A percentile compares a stretch with the other conserved stretches of the same genome.
These are phyloP conservation scores for Lentinus brumalis DNA, from an alignment of 768 basidiomycete genomes.

Conservation along the genomic window DNA sequence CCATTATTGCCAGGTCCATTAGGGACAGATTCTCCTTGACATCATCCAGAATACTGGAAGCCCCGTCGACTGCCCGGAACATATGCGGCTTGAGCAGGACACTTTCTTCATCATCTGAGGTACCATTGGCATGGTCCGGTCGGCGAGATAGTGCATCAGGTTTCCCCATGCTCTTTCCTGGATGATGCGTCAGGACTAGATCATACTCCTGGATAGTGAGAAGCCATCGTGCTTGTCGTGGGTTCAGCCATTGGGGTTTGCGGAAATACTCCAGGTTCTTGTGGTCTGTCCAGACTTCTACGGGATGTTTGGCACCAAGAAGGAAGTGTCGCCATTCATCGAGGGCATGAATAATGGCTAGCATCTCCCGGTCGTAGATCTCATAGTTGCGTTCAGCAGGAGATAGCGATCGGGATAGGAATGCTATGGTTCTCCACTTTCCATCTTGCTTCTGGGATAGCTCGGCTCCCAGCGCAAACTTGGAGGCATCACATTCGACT, in stretches of 20 bases:
- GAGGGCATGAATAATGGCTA: slow-evolving; percentile 35
- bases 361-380: slow-evolving; percentile 41
- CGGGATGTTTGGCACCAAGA: slow-evolving; percentile 7
- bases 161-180: slow-evolving; percentile 3
- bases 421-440: slow-evolving; percentile 15
- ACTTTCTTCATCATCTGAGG: neutral
- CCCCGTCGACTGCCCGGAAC: neutral
- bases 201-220: slow-evolving; percentile 16
- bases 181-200: slow-evolving; percentile 13
- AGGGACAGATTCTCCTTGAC: neutral
- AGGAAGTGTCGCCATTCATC: slow-evolving; percentile 31
- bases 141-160: slow-evolving; percentile 13
- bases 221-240: slow-evolving; percentile 37
- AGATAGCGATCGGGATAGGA: slow-evolving; percentile 10
- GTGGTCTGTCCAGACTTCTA: slow-evolving; percentile 33
- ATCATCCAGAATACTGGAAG: too few relatives aligned
- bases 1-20: slow-evolving; percentile 33
- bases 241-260: slow-evolving; percentile 27
- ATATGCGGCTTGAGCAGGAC: neutral
- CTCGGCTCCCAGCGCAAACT: slow-evolving; percentile 33
- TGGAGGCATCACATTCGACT: slow-evolving; percentile 25
- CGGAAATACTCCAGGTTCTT: slow-evolving; percentile 34
- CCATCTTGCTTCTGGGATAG: slow-evolving; percentile 27
- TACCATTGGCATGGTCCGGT: neutral
- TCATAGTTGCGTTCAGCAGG: slow-evolving; percentile 33